phyloP scores from a whole-genome alignment of 371 early-diverging fungal species.

The Basidiobolus meristosporus region DNA sequence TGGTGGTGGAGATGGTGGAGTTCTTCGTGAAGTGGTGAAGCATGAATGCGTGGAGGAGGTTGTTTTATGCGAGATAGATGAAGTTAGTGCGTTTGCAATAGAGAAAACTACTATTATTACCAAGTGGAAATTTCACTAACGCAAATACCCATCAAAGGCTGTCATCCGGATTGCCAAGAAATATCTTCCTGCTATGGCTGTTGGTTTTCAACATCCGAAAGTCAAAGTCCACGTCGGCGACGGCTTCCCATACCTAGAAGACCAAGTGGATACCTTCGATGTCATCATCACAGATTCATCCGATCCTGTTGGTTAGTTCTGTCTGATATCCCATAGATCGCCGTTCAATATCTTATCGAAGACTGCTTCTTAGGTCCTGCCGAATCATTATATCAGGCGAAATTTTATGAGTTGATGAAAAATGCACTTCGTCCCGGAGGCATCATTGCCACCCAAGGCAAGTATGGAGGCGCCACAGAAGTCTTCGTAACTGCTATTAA shows the following conservation, averaged over 20 bases:
- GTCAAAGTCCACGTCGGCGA: constrained; percentile 86
- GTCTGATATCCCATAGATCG: not conserved
- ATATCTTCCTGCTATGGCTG: constrained; percentile 82
- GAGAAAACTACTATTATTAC: not conserved
- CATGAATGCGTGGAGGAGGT: constrained; percentile 82
- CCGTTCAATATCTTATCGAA: not conserved
- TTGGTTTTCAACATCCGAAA: constrained; percentile 86
- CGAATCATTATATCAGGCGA: constrained; percentile 75
- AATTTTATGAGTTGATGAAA: constrained; percentile 81
- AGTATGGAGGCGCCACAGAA: not conserved
- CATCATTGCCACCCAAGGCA: constrained; percentile 85
- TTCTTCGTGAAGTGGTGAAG: constrained; percentile 91
- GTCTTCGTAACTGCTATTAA: not conserved
- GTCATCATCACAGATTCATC: constrained; percentile 97
- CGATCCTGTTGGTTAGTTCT: constrained; percentile 69
- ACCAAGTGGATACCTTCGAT: constrained; percentile 71
- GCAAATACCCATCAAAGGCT: constrained; percentile 13
- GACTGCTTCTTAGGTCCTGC: constrained; percentile 56
- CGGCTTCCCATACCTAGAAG: constrained; percentile 81
- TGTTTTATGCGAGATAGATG: constrained; percentile 90
- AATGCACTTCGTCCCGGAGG: constrained; percentile 80
- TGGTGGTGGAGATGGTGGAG: constrained; percentile 97
- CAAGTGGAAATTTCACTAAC: not conserved
- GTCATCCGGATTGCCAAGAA: constrained; percentile 79
- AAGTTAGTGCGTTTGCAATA: constrained; percentile 12